Base-by-base conservation (phyloP, 2,329 filamentous ascomycete species). In the Huntiella decipiens region DNA sequence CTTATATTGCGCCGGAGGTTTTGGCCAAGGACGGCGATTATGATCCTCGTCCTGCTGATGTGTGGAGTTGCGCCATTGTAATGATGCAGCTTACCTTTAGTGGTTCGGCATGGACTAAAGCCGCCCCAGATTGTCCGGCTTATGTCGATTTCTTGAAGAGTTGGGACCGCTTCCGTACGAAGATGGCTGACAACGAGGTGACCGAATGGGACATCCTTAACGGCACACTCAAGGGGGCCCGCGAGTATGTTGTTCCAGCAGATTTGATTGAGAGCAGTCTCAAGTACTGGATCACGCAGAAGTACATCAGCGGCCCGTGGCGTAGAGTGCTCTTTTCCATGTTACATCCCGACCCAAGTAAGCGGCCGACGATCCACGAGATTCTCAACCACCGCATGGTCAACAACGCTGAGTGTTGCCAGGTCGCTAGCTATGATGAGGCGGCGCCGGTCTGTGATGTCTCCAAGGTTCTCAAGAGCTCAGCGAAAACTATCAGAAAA, bases 1-100 rank as follows among this genome's bases (percentile, higher is more conserved):
- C 85, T 1, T 93, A 93, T 59, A 86, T 91, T 54, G 82, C 85
- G 0, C 86, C 86, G 1, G 85, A 93, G 59, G 82, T 93, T 4
- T 65, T 91, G 33, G 69, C 68, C 39, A 83, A 82, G 65, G 66
- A 75, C 51, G 61, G 63, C 55, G 61, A 67, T 44, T 77, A 71
- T 54, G 86, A 93, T 56, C 79, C 86, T 1, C 77, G 84, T 39
- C 74, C 79, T 3, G 65, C 92, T 10, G 86, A 94, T 56, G 79
- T 92, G 10, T 94, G 86, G 86, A 80, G 81, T 46, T 80, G 80
- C 43, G 86, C 79, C 17, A 78, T 93, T 48, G 79, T 91, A 52
- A 88, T 84, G 70, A 65, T 93, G 49, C 78, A 80, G 51, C 73
- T 93, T 52, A 74, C 73, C 35, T 82, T 81, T 55, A 73, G 74